Base-by-base conservation (phyloP, 2,329 filamentous ascomycete species). In the Fusarium coffeatum region DNA sequence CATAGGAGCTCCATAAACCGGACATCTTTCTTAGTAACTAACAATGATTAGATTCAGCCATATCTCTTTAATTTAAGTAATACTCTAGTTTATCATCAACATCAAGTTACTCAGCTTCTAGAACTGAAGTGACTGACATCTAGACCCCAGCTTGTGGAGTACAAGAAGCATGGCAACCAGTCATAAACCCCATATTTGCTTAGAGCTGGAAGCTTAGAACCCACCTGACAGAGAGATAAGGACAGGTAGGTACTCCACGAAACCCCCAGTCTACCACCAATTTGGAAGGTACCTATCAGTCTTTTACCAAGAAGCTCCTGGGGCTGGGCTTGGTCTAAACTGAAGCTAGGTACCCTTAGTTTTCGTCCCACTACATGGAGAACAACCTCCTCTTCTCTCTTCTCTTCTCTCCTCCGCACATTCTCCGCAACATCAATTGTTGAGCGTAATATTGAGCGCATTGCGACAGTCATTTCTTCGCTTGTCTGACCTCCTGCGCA, bases 201-300 rank as follows among this genome's bases (percentile, higher is more conserved):
- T 45, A 46, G 34, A 56, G 55, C 40, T 49, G 34, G 18, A 51
- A 37, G 48, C 48, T 49, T 32, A 23, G 28, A 49, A 49, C 10
- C 46, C 45, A 48, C 46, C 20, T 51, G 34, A 27, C 32, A 27
- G 20, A 27, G 32, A 49, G 64, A 54, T 66, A 59, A 66, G 65
- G 63, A 55, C 64, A 68, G 59, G 58, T 64, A 40, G 54, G 23
- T 64, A 54, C 65, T 69, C 60, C 55, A 23, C 25, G 40, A 48
- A 40, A 30, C 53, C 69, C 66, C 63, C 66, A 53, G 61, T 49
- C 71, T 74, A 73, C 71, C 64, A 75, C 71, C 58, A 64, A 75
- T 66, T 20, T 66, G 71, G 73, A 72, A 75, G 73, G 73, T 74
- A 71, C 49, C 64, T 67, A 58, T 22, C 34, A 41, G 49, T 53